Base-by-base conservation (phyloP, 2,329 filamentous ascomycete species). In the Trichoderma hamatum region DNA sequence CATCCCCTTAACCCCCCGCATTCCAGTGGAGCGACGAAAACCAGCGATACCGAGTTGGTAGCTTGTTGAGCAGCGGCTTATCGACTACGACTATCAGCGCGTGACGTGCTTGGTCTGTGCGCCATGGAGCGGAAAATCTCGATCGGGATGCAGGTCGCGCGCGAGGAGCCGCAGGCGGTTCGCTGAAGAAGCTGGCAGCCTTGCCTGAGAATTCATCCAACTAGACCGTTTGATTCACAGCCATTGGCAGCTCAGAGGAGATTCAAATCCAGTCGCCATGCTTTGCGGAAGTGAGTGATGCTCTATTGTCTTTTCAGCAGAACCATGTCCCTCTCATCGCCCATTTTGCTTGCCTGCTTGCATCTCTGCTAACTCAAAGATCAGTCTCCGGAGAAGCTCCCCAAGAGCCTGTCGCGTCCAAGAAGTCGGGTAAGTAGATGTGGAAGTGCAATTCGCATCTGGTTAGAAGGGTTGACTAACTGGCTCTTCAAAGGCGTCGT, bases 301-400 rank as follows among this genome's bases (percentile, higher is more conserved):
- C 39, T 10, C 9, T 1, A 5, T 16, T 24, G 16, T 30, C 21
- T 19, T 10, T n/a, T 10, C 3, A 43, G 3, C 19, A 5, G 19
- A 9, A 5, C 21, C 9, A 3, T 3, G 1, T 32, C 21, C 16
- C 4, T n/a, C 26, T 21, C 32, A 26, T 14, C 28, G 3, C 39
- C 2, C 16, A 13, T 16, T 26, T 26, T 9, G 14, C 9, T 6
- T n/a, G 24, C 9, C 7, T 43, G 51, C 13, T 6, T 55, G 32
- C 34, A 56, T 19, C 63, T 72, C n/a, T 58, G 72, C 74, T 71
- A 71, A 74, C 71, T 13, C 30, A 30, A 30, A 43, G 59, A 54
- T 70, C 77, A 97, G 95, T 99, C 81, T 99, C 96, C 72, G 96
- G 96, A 83, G 95, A 97, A 87, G 90, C 93, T 83, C 95, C 96